These are phyloP conservation scores for Linnemannia schmuckeri DNA, from an alignment of 192 early-diverging fungal genomes.

Conservation along the genomic window DNA sequence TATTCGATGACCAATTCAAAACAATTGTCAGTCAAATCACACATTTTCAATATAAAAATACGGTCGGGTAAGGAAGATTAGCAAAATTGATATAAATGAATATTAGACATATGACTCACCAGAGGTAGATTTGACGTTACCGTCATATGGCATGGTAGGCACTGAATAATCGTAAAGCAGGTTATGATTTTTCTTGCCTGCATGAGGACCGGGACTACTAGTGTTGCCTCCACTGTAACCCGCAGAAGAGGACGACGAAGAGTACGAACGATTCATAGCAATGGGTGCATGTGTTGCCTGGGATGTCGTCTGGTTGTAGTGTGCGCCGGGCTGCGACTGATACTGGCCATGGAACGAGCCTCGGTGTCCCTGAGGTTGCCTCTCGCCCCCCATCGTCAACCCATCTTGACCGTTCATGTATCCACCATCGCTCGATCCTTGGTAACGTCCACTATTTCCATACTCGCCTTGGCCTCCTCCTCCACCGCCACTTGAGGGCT, in stretches of 20 bases:
- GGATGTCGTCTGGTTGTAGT: constrained; percentile 12
- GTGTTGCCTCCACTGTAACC: constrained; percentile 30
- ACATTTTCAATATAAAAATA: background rate
- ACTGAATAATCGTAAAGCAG: constrained; percentile 45
- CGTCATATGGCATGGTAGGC: constrained; percentile 14
- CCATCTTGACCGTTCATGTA: constrained; percentile 5
- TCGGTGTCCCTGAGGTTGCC: constrained; percentile 14
- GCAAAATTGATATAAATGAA: background rate
- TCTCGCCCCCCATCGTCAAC: background rate
- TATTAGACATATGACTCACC: constrained; percentile 9
- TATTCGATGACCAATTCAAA: background rate
- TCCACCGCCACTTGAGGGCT: constrained; percentile 8
- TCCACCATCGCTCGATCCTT: constrained; percentile 17
- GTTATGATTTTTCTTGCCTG: constrained; percentile 34
- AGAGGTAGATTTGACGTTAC: constrained; percentile 10
- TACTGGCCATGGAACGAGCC: background rate
- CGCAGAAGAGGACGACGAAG: constrained; percentile 37
- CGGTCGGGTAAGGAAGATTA: background rate
- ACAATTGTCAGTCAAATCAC: background rate
- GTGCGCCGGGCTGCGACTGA: constrained; percentile 2
- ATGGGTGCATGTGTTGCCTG: constrained; percentile 23
- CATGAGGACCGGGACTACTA: constrained; percentile 18
- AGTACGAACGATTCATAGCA: constrained; percentile 45
- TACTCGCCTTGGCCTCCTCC: constrained; percentile 10
- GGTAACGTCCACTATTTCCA: background rate